These are phyloP conservation scores for Clonostachys rosea DNA, from an alignment of 2,329 filamentous ascomycete species.

Conservation along the genomic window DNA sequence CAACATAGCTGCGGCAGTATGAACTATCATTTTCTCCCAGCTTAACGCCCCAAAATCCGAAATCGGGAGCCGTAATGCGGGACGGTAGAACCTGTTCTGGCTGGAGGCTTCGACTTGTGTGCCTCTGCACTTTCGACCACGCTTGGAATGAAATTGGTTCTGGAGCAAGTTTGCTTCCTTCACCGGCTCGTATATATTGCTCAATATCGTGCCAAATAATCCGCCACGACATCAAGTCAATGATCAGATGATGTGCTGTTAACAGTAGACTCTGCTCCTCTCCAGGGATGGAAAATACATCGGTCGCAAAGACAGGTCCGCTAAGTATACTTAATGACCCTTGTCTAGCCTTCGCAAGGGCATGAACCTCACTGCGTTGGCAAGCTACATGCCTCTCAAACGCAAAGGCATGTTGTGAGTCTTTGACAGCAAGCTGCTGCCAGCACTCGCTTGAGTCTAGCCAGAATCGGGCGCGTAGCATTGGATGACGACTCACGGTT, in stretches of 20 bases:
- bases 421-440: constrained; percentile 1
- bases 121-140: background rate
- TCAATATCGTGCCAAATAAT: constrained; percentile 37
- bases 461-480: too few relatives aligned
- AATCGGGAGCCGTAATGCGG: constrained; percentile 8
- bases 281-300: constrained; percentile 29
- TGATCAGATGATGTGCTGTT: constrained; percentile 26
- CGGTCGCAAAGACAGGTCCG: constrained; percentile 44
- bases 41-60: constrained; percentile 10
- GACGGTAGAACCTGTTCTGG: constrained; percentile 15
- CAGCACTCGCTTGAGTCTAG: background rate
- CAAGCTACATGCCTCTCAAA: too few relatives aligned
- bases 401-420: constrained; percentile 6
- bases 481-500: too few relatives aligned
- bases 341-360: background rate
- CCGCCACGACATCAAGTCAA: constrained; percentile 42
- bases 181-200: constrained; percentile 14
- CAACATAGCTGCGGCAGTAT: constrained; percentile 8
- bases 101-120: too few relatives aligned
- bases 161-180: too few relatives aligned
- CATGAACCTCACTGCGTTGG: background rate
- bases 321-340: constrained; percentile 15
- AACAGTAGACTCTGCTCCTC: constrained; percentile 18
- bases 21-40: constrained; percentile 1
- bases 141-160: constrained; percentile 13